These are phyloP conservation scores for Durio zibethinus DNA, from an alignment of 345 rosid genomes.

Conservation along the genomic window DNA sequence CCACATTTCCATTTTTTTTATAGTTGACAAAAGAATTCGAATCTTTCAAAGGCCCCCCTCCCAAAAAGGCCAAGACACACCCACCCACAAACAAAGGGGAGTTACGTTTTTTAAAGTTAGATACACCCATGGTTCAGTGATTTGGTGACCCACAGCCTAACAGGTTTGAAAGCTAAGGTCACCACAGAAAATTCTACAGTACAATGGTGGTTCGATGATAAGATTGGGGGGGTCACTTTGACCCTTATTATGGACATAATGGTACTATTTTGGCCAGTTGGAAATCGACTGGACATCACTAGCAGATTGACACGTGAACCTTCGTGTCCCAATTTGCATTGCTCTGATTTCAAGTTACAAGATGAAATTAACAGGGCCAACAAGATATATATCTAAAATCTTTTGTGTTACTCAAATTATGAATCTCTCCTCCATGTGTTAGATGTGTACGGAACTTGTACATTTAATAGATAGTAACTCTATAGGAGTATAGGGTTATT, in stretches of 20 bases:
- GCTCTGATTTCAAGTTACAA: background rate
- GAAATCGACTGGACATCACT: constrained; percentile 46
- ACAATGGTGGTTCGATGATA: constrained; percentile 22
- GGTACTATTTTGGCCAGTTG: constrained; percentile 27
- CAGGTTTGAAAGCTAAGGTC: background rate
- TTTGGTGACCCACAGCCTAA: background rate
- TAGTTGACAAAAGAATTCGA: background rate
- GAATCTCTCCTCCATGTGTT: too few relatives aligned
- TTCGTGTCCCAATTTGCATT: constrained; percentile 34
- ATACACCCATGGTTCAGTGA: background rate
- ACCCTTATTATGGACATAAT: background rate
- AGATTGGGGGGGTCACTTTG: constrained; percentile 3
- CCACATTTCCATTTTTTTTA: background rate
- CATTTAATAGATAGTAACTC: too few relatives aligned
- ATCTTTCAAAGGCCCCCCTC: background rate
- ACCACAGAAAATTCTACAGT: background rate
- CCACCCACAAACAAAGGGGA: background rate
- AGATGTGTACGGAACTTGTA: too few relatives aligned
- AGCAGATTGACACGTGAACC: constrained; percentile 37
- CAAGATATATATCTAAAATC: background rate
- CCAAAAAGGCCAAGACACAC: background rate
- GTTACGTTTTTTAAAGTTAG: background rate
- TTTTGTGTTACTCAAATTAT: too few relatives aligned
- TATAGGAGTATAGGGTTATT: too few relatives aligned
- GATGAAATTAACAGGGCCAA: background rate